Evolutionary conservation across 2,329 filamentous ascomycete genomes (phyloP), one percentile per base, ranked within the genome.

Genomic region (Orbilia blumenaviensis): DNA sequence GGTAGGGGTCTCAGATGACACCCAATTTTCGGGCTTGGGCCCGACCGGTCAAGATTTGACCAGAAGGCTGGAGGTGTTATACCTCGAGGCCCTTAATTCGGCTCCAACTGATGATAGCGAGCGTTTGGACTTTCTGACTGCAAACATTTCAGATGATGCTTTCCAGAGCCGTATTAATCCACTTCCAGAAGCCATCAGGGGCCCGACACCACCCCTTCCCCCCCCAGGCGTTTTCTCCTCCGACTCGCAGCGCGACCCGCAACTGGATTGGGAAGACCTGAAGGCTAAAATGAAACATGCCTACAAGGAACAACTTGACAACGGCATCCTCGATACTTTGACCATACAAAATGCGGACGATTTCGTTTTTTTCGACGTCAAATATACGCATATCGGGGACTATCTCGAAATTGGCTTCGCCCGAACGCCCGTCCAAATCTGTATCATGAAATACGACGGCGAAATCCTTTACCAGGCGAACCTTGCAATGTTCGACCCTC

Each of bases 401-500:
- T 75, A 75, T 21, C 64, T 75, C 5, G 63, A 75, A 38, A 68
- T 75, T 27, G 54, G 52, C 12, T 42, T 56, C 23, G 32, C 71
- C 2, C 56, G 71, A 50, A 68, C 58, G 0, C 71, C 71, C 0
- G 56, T 56, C 4, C 71, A 75, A 29, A 23, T 75, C 27, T 68
- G 71, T 12, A 12, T 75, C 23, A 58, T 56, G 46, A 52, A 68
- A 14, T 63, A 46, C 27, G 25, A 34, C 12, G 63, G 71, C n/a
- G 36, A 58, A 16, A 50, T 75, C n/a, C 32, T 75, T 41, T 75
- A 75, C 34, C 63, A 68, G 10, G 63, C 63, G n/a, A 75, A 75
- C 23, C 46, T 75, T 4, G 71, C 71, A 16, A 68, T 75, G 63
- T 75, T 75, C 12, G 64, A 75, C 25, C 71, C 71, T 12, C 63